These are phyloP conservation scores for Rhinocladiella mackenziei DNA, from an alignment of 2,329 filamentous ascomycete genomes.

Conservation along the genomic window DNA sequence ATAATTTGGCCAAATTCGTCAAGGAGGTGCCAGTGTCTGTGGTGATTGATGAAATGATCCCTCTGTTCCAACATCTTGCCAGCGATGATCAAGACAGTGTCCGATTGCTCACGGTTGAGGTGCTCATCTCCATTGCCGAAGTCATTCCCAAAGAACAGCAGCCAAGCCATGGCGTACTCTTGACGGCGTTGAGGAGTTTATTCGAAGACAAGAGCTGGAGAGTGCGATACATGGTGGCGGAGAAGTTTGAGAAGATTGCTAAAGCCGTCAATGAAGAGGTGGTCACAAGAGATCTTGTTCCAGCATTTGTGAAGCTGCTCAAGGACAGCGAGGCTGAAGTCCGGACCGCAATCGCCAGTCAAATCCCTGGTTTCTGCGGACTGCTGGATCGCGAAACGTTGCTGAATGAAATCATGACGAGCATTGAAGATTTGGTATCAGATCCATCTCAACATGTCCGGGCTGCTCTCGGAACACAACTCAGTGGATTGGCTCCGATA, in stretches of 20 bases:
- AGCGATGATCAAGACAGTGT: conserved; percentile 98
- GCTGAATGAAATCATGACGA: conserved; percentile 93
- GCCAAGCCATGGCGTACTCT: conserved; percentile 85
- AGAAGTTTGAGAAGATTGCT: conserved; percentile 98
- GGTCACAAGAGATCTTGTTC: conserved; percentile 86
- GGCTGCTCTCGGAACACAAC: conserved; percentile 90
- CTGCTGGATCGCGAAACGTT: conserved; percentile 83
- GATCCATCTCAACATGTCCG: conserved; percentile 96
- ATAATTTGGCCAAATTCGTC: conserved; percentile 94
- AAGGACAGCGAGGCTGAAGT: conserved; percentile 99
- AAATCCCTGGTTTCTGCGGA: conserved; percentile 94
- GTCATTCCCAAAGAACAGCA: conserved; percentile 98
- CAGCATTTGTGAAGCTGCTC: conserved; percentile 92
- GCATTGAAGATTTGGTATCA: conserved; percentile 90
- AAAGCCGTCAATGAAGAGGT: conserved; percentile 98
- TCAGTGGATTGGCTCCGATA: conserved; percentile 93
- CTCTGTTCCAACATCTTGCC: conserved; percentile 93
- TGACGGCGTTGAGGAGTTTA: conserved; percentile 83
- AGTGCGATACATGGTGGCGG: conserved; percentile 98
- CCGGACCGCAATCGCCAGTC: conserved; percentile 90
- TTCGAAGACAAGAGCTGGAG: conserved; percentile 99
- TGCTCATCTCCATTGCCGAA: conserved; percentile 93
- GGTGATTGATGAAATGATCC: conserved; percentile 98
- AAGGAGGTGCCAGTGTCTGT: conserved; percentile 90
- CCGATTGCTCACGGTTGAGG: conserved; percentile 88